Conservation (phyloP, 2,329 filamentous ascomycete species). For the Penicillium sp. region DNA sequence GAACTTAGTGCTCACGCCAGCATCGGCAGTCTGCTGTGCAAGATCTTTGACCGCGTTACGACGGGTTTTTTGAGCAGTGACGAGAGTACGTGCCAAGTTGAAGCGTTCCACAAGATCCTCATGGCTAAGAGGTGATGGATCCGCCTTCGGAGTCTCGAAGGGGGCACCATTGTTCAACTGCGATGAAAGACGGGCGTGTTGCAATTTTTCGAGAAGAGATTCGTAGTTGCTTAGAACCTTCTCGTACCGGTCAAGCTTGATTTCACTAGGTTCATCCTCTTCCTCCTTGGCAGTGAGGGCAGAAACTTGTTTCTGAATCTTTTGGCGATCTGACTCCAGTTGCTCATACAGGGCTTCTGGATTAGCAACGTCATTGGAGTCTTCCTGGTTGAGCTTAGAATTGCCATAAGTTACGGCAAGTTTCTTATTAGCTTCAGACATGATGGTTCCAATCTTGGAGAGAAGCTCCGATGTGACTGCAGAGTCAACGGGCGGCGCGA, state of each 20-base stretch:
- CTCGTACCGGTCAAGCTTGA: conserved; percentile 46
- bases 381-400: conserved; percentile 64
- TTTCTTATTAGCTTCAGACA: conserved; percentile 73
- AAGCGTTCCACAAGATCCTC: conserved; percentile 39
- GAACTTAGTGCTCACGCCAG: conserved; percentile 51
- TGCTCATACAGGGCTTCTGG: conserved; percentile 47
- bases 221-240: conserved; percentile 42
- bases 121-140: conserved; percentile 27
- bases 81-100: conserved; percentile 38
- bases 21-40: conserved; percentile 49
- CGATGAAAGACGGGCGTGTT: conserved; percentile 43
- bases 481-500: conserved; percentile 41
- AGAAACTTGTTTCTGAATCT: conserved; percentile 47
- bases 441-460: conserved; percentile 68
- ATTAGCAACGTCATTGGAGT: conserved; percentile 46
- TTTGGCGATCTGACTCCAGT: conserved; percentile 49
- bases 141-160: conserved; percentile 18
- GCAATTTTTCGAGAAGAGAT: conserved; percentile 50
- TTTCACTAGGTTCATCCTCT: conserved; percentile 41
- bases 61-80: conserved; percentile 40
- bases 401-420: conserved; percentile 63
- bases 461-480: conserved; percentile 71
- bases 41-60: conserved; percentile 45
- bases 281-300: conserved; percentile 42
- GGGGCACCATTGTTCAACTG: conserved; percentile 30